These are phyloP conservation scores for Echinosophora koreensis DNA, from an alignment of 306 rosid genomes.

Conservation along the genomic window DNA sequence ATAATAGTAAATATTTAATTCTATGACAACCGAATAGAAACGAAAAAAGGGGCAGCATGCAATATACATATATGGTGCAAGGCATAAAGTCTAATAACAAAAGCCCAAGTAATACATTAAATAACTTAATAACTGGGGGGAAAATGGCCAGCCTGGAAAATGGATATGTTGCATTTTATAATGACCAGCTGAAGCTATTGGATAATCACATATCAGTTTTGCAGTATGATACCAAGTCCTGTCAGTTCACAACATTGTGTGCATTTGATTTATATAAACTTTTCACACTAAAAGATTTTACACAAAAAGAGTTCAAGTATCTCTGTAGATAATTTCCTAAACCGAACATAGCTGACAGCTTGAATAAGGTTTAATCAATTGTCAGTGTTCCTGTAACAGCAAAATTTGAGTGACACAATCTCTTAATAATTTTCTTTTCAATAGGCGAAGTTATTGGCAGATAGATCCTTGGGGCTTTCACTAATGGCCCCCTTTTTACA, in stretches of 20 bases:
- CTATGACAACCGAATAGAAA: neutral
- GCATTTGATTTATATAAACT: no score
- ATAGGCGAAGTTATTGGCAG: no score
- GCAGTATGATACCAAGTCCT: neutral
- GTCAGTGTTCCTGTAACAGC: neutral
- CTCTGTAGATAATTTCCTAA: neutral
- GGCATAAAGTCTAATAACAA: conserved; percentile 26
- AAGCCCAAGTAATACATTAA: neutral
- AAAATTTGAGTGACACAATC: neutral
- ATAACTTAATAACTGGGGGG: neutral
- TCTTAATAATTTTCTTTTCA: neutral
- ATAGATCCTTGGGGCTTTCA: no score
- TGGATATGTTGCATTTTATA: neutral
- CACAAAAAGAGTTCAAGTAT: conserved; percentile 15
- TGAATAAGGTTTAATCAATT: neutral
- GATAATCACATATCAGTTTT: neutral
- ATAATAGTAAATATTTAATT: neutral
- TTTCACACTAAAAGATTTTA: neutral
- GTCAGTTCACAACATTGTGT: no score
- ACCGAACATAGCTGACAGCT: neutral
- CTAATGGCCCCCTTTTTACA: no score
- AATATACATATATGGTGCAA: neutral
- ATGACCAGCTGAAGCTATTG: neutral
- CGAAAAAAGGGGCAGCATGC: neutral
- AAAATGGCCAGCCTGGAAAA: neutral